These are phyloP conservation scores for Fusarium annulatum DNA, from an alignment of 2,329 filamentous ascomycete species.

Conservation along the genomic window DNA sequence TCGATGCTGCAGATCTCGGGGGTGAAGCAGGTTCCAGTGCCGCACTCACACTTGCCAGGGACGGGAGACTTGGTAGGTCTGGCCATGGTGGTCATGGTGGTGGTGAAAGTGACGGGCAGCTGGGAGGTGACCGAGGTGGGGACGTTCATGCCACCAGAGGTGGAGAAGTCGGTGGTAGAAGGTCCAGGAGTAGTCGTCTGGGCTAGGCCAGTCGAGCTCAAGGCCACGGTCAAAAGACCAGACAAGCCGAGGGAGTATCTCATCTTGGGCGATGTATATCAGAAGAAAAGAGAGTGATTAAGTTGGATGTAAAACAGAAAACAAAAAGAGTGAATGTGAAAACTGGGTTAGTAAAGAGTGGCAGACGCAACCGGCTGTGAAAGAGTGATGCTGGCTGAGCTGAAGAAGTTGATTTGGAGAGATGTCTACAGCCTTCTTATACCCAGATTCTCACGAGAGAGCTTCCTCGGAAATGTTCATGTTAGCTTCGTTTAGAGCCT, in stretches of 20 bases:
- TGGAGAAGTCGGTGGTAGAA: neutral
- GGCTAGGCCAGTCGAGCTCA: slow-evolving; percentile 17
- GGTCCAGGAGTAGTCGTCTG: neutral
- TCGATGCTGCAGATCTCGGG: slow-evolving; percentile 22
- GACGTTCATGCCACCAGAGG: slow-evolving; percentile 17
- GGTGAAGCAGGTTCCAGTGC: slow-evolving; percentile 13
- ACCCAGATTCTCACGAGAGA: neutral
- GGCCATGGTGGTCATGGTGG: slow-evolving; percentile 17
- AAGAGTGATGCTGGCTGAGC: slow-evolving; percentile 35
- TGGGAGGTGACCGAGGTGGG: slow-evolving; percentile 8
- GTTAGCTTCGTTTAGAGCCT: neutral
- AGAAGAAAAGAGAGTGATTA: slow-evolving; percentile 14
- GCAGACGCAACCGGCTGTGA: slow-evolving; percentile 35
- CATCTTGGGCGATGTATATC: slow-evolving; percentile 11
- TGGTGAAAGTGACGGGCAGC: slow-evolving; percentile 4
- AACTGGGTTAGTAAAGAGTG: slow-evolving; percentile 29
- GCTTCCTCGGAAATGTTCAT: fast-evolving
- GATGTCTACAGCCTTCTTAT: slow-evolving; percentile 28
- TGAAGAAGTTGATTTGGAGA: slow-evolving; percentile 19
- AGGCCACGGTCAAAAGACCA: slow-evolving; percentile 38
- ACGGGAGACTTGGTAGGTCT: slow-evolving; percentile 7
- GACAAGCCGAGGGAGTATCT: slow-evolving; percentile 33
- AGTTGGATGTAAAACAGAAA: slow-evolving; percentile 24
- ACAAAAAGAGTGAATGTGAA: slow-evolving; percentile 16
- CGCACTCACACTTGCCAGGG: slow-evolving; percentile 9